Evolutionary conservation across 2,329 filamentous ascomycete species (phyloP), one percentile per base, ranked within the genome.

Genomic region (Colletotrichum tanaceti): DNA sequence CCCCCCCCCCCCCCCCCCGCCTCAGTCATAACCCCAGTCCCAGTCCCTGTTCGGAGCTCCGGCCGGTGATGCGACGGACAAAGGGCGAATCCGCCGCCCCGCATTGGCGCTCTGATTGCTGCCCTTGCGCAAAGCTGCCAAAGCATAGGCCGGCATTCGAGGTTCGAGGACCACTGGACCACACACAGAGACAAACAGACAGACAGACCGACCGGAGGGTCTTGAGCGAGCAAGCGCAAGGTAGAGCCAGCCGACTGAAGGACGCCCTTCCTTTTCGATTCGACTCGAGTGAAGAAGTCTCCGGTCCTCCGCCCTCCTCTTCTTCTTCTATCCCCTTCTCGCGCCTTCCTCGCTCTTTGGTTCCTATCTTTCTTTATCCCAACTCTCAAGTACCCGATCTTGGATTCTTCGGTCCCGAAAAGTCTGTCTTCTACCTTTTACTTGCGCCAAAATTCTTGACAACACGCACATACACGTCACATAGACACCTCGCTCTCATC

Each of bases 1-100:
- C n/a, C n/a, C n/a, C n/a, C n/a, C n/a, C n/a, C n/a, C n/a, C n/a
- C n/a, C n/a, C n/a, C n/a, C n/a, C n/a, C 41, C 18, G 41, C 9
- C 16, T 39, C 54, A n/a, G 4, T 20, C 55, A 61, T 35, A 35
- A 35, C 32, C 32, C 32, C 32, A 35, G 32, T 32, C 22, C 24
- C 41, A 44, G 41, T 18, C 16, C 54, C 54, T 43, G 7, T 20
- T 65, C 65, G 65, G 65, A 68, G 54, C 35, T 68, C 65, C 65
- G 65, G 61, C 65, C 65, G 61, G 54, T 68, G 58, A 63, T 11
- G 43, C 53, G n/a, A 63, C 63, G 58, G 63, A 62, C 63, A 57
- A 50, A 41, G 53, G 50, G 22, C 14, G 28, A 22, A 43, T 65
- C 54, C 60, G 38, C 54, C 47, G 61, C 54, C 65, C 65, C 65